A percentile compares a stretch with the other conserved stretches of the same genome.
phyloP scores from a whole-genome alignment of 2,329 filamentous ascomycete genomes.

The Didymellaceae sp. region DNA sequence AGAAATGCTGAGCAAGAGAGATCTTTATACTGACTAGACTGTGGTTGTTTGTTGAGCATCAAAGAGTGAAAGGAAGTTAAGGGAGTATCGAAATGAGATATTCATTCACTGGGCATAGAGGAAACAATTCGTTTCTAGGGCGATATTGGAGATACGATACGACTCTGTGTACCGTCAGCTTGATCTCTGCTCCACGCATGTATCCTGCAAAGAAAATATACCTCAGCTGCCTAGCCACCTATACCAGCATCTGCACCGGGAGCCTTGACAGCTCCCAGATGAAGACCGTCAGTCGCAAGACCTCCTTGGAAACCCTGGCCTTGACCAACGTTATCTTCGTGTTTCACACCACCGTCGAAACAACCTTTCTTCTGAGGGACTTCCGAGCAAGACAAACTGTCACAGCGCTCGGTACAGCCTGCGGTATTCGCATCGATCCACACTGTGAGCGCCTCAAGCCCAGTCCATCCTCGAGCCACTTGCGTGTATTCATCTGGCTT shows the following conservation, averaged over 20 bases:
- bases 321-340: not conserved
- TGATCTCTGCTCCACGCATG: too few relatives aligned
- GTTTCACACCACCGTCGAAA: not conserved
- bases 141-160: too few relatives aligned
- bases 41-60: too few relatives aligned
- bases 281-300: slow-evolving; percentile 1
- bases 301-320: not conserved
- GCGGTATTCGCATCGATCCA: not conserved
- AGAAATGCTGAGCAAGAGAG: too few relatives aligned
- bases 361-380: slow-evolving; percentile 9
- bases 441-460: slow-evolving; percentile 14
- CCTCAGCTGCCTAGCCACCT: too few relatives aligned
- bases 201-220: too few relatives aligned
- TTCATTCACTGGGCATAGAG: too few relatives aligned
- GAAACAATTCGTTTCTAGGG: too few relatives aligned
- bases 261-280: slow-evolving; percentile 10
- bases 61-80: too few relatives aligned
- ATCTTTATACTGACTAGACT: too few relatives aligned
- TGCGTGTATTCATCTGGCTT: not conserved
- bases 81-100: too few relatives aligned
- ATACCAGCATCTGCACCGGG: slow-evolving; percentile 1
- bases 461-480: slow-evolving; percentile 8
- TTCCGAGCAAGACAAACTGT: slow-evolving; percentile 10
- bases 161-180: too few relatives aligned
- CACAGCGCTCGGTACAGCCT: slow-evolving; percentile 11